phyloP scores from a whole-genome alignment of 2,329 filamentous ascomycete species.

The Aspergillus vadensis region DNA sequence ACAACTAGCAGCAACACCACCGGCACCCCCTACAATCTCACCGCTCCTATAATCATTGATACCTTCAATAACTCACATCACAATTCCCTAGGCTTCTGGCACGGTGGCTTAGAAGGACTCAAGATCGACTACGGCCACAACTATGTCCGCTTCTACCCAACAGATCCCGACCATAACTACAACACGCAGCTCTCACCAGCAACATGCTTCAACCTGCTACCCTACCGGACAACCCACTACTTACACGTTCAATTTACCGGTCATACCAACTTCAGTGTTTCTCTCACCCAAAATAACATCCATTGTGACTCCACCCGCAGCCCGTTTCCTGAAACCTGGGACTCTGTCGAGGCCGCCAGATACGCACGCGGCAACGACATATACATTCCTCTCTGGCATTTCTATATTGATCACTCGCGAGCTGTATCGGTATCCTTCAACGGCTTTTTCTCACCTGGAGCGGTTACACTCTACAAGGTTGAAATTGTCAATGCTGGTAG shows the following conservation, averaged over 20 bases:
- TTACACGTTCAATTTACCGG: constrained; percentile 67
- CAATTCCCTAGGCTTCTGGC: constrained; percentile 66
- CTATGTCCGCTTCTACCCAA: constrained; percentile 58
- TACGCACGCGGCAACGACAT: constrained; percentile 60
- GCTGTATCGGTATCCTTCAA: constrained; percentile 63
- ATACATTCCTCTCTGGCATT: constrained; percentile 68
- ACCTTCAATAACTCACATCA: constrained; percentile 55
- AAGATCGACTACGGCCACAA: constrained; percentile 54
- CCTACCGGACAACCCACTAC: constrained; percentile 57
- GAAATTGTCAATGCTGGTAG: constrained; percentile 57
- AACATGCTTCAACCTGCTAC: constrained; percentile 58
- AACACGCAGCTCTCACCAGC: constrained; percentile 59
- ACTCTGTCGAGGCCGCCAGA: constrained; percentile 65
- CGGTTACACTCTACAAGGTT: constrained; percentile 57
- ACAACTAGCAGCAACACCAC: not conserved
- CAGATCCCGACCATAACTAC: constrained; percentile 63
- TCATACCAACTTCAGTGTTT: constrained; percentile 63
- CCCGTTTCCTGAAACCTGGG: constrained; percentile 68
- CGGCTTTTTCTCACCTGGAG: constrained; percentile 61
- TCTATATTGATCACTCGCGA: constrained; percentile 61
- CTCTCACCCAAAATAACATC: constrained; percentile 67
- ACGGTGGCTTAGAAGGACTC: constrained; percentile 65
- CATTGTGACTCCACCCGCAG: constrained; percentile 57
- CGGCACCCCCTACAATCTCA: not conserved
- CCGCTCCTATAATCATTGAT: constrained; percentile 55